Base-by-base conservation (phyloP, 2,329 filamentous ascomycete genomes). In the Penicillium concentricum region DNA sequence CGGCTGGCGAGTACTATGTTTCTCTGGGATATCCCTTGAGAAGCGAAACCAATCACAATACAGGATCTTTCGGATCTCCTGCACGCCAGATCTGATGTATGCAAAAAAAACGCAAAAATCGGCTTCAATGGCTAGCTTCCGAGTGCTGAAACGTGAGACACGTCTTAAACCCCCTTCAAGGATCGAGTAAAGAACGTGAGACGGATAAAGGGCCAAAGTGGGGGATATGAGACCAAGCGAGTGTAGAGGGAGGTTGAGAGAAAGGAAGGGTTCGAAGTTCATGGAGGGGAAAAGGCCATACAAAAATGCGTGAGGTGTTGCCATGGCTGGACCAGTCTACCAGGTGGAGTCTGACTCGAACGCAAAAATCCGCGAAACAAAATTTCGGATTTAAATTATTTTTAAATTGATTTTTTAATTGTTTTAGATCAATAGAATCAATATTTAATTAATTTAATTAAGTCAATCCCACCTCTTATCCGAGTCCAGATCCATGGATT, bases 81-180 rank as follows among this genome's bases (percentile, higher is more conserved):
- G 48, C 54, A 59, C 52, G 51, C 51, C 43, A 57, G 54, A 57
- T 57, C 50, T 51, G 56, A 56, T 61, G 48, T 56, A 53, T 56
- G 54, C 53, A 57, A 57, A 50, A 55, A n/a, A 52, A 22, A 35
- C 15, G 34, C 42, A 48, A 49, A 24, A 50, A 12, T 43, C 45
- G 53, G 49, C 50, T 46, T 39, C 37, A 45, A 46, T 49, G 30
- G 30, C 44, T 50, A 38, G 43, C 35, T 51, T 43, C 54, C 45
- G 54, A 42, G 18, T 7, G 9, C 26, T 52, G 42, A 56, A 57
- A 57, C 43, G 51, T 57, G 49, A 59, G 57, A 59, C 54, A 59
- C 43, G 57, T 57, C 54, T 55, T 37, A 55, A 20, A 37, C 10
- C 46, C 45, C 38, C 28, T 54, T 24, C 18, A 34, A 39, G 28